Evolutionary conservation across 805 yeast genomes (phyloP), one percentile per base, ranked within the genome.

Genomic region (Yarrowia osloensis): DNA sequence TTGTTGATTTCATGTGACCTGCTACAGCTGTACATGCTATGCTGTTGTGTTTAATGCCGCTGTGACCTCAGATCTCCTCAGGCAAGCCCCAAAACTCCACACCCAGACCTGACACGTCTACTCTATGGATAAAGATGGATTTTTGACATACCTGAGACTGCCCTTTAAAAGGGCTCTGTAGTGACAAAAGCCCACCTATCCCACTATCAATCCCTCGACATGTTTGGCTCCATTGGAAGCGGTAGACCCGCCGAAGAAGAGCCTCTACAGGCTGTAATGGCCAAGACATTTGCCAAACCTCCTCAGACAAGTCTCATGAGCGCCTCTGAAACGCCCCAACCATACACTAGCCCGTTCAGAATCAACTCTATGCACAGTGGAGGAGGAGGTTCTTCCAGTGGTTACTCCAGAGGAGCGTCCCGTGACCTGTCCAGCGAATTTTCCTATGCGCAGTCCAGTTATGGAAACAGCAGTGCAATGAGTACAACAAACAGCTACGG

Each of bases 331-430:
- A 54, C 44, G 21, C 44, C 61, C 19, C 61, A 54, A 24, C 31
- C 61, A 17, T 40, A 39, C 37, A 22, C 63, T 8, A 44, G 63
- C 13, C 49, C 44, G 4, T 57, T 57, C 22, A 19, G 63, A 11
- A n/a, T 39, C 63, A 28, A 9, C 28, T 57, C 63, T 19, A 57
- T 57, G 63, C 63, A 57, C 49, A 57, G 63, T 15, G 49, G 42
- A 4, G 42, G 44, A 22, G 62, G 31, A 6, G 28, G 46, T 13
- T 33, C 33, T 3, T 37, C 63, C n/a, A 22, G 47, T 37, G 46
- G 49, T 21, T 57, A 39, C 49, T 57, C 63, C 19, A 26, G 49
- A 28, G 63, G 47, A 26, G 37, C 37, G 11, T 57, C 63, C 9
- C 13, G 63, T 3, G 63, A 57, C 15, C 35, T 26, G n/a, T 28